Percentiles rank a stretch among this genome's conserved stretches.
Conservation (phyloP, 2,329 filamentous ascomycete genomes). For the Geoglossum cookeanum region DNA sequence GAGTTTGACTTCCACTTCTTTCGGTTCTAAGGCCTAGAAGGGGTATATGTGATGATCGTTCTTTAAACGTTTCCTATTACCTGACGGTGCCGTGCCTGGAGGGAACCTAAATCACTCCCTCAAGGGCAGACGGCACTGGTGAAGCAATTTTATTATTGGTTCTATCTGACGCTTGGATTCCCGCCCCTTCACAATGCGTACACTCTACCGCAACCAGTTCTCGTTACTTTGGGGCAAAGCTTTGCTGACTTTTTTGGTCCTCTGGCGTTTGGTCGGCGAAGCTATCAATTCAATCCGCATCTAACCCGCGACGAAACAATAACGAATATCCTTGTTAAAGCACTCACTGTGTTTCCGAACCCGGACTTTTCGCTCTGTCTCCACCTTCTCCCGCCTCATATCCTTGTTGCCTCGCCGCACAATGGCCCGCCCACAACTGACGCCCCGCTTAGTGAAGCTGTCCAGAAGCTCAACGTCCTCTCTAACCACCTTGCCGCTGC, state of each 20-base stretch:
- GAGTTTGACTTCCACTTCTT: constrained; percentile 28
- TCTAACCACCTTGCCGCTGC: constrained; percentile 78
- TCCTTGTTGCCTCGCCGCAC: constrained; percentile 36
- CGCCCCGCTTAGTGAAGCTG: constrained; percentile 60
- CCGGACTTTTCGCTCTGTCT: constrained; percentile 89
- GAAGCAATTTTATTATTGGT: constrained; percentile 49
- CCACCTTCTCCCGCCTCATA: constrained; percentile 76
- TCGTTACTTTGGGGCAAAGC: too few relatives aligned
- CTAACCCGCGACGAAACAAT: constrained; percentile 91
- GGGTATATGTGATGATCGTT: constrained; percentile 46
- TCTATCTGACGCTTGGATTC: constrained; percentile 40
- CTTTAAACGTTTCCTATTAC: constrained; percentile 95
- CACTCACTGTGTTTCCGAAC: constrained; percentile 90
- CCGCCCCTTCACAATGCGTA: too few relatives aligned
- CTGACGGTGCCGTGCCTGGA: constrained; percentile 38
- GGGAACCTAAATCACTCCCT: constrained; percentile 34
- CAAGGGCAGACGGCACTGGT: constrained; percentile 24
- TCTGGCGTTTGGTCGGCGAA: constrained; percentile 20
- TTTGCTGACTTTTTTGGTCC: not conserved
- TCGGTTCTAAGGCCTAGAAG: not conserved
- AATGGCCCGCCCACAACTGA: constrained; percentile 36
- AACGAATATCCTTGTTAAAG: constrained; percentile 97
- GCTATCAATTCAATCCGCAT: constrained; percentile 99
- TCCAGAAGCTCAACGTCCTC: constrained; percentile 68
- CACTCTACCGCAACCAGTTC: too few relatives aligned